Evolutionary conservation across 176 grass and related monocot genomes (phyloP), one percentile per base, ranked within the genome.

Genomic region (Cymbopogon citratus): DNA sequence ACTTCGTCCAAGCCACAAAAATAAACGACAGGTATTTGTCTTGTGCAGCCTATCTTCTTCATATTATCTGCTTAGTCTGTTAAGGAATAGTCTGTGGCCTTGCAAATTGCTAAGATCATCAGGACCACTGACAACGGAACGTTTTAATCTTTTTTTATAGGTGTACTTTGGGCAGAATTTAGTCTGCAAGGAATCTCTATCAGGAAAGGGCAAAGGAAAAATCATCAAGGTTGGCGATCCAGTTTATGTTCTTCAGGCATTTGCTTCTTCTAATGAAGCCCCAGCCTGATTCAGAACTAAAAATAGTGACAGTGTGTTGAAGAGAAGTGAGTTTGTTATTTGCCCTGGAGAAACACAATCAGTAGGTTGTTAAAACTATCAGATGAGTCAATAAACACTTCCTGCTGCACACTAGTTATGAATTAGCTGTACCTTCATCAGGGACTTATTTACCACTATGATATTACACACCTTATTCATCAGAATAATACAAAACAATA

Each of bases 101-200:
- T 66, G 66, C 5, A 36, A 83, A 29, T 35, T 36, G 6, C 15
- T 57, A 79, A 51, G 21, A 27, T 73, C 2, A 0, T 76, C 33
- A 57, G 2, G 15, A 28, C 35, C 19, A 54, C 44, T 77, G 21
- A 72, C 11, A 31, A 7, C 12, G 39, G 4, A 62, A 31, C 18
- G 10, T 57, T 66, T 75, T 26, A 4, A 78, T 75, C 25, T 0
- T 7, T 26, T 76, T 79, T 14, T 81, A 2, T 77, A 95, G 96
- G 92, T 95, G 0, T 98, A 85, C 49, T 95, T 98, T 67, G 89
- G 92, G 23, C 92, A 98, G 51, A 95, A 95, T 90, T 51, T 98
- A 75, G 89, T 95, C 51, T 98, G 90, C 76, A 86, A 84, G 84
- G 95, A 95, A 46, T 93, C 88, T 21, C 45, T 93, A 10, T 83